These are phyloP conservation scores for Barbarea vulgaris DNA, from an alignment of 345 rosid genomes.

Conservation along the genomic window DNA sequence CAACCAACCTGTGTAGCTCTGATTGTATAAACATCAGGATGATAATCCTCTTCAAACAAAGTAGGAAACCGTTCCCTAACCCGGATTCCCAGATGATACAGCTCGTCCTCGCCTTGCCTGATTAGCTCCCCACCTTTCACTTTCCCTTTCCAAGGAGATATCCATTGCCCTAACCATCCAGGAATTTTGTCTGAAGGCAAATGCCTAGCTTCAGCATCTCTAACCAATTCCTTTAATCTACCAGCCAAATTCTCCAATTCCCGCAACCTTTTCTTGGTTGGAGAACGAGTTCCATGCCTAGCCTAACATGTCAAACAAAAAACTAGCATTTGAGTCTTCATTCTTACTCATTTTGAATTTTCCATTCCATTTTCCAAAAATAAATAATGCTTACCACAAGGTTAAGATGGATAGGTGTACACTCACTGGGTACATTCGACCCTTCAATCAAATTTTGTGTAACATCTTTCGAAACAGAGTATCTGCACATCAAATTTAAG, in stretches of 20 bases:
- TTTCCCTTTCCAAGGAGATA: constrained; percentile 88
- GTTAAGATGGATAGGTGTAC: constrained; percentile 84
- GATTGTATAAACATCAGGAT: constrained; percentile 78
- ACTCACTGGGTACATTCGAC: constrained; percentile 56
- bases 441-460: constrained; percentile 42
- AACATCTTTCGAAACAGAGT: constrained; percentile 61
- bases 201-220: constrained; percentile 57
- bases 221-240: constrained; percentile 58
- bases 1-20: constrained; percentile 80
- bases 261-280: constrained; percentile 79
- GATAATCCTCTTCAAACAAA: constrained; percentile 77
- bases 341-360: neutral
- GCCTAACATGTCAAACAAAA: constrained; percentile 49
- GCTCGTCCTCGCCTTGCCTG: constrained; percentile 75
- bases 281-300: constrained; percentile 96
- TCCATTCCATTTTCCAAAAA: neutral
- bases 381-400: constrained; percentile 68
- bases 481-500: constrained; percentile 51
- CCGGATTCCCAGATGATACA: constrained; percentile 77
- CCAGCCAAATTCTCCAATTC: constrained; percentile 71
- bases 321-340: constrained; percentile 2
- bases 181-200: constrained; percentile 55
- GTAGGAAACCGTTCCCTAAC: constrained; percentile 68
- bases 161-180: constrained; percentile 71
- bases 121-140: constrained; percentile 81